Conservation (phyloP, 139 green algal species). For the Picocystis salinarum region DNA sequence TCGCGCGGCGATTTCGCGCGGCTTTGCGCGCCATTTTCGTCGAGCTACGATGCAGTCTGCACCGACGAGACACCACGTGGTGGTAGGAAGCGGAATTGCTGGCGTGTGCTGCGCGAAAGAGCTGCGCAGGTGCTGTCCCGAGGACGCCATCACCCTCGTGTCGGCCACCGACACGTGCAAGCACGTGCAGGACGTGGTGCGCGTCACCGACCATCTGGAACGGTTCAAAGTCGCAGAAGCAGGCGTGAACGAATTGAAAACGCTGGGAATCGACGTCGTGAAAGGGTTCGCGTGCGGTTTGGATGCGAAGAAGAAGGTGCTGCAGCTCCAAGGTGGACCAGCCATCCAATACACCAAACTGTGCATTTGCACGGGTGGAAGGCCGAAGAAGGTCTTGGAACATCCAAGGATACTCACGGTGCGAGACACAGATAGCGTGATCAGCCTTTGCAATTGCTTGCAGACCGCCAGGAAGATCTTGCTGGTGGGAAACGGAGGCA, state of each 20-base stretch:
- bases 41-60: too few species aligned
- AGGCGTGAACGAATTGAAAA: constrained; percentile 20
- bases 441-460: constrained; percentile 13
- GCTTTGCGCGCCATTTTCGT: too few species aligned
- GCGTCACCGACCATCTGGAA: constrained; percentile 26
- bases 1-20: too few species aligned
- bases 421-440: constrained; percentile 48
- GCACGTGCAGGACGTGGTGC: constrained; percentile 28
- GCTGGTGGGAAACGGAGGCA: constrained; percentile 71
- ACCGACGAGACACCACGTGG: constrained; percentile 16
- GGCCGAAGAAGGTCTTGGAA: constrained; percentile 24
- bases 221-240: constrained; percentile 26
- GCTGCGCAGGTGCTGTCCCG: constrained; percentile 24
- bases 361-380: constrained; percentile 43
- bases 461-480: constrained; percentile 16
- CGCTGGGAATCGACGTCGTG: constrained; percentile 20
- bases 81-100: constrained; percentile 57
- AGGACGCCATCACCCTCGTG: constrained; percentile 26
- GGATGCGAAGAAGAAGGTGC: constrained; percentile 5
- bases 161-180: constrained; percentile 33
- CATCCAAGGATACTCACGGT: constrained; percentile 17
- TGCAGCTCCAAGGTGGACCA: constrained; percentile 17
- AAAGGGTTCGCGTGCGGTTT: constrained; percentile 17
- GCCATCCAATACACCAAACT: constrained; percentile 38
- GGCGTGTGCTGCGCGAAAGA: constrained; percentile 57